These are phyloP conservation scores for Suillus sp. DNA, from an alignment of 768 basidiomycete species.

Conservation along the genomic window DNA sequence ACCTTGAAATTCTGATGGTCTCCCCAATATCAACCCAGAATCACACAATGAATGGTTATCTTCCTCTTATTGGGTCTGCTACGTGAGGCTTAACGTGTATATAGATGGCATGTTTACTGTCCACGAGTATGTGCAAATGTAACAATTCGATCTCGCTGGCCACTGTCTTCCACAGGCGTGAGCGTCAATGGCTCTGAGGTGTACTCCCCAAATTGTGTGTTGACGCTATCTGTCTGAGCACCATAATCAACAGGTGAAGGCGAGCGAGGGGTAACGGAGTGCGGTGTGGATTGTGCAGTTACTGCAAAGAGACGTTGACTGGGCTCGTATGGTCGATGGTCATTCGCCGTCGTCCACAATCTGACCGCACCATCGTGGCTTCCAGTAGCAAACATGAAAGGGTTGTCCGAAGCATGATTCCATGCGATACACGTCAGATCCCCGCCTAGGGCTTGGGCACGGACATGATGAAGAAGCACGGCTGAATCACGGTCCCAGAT, in stretches of 20 bases:
- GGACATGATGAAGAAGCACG: conserved; percentile 63
- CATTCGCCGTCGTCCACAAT: conserved; percentile 55
- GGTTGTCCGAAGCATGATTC: conserved; percentile 61
- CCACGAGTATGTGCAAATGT: conserved; percentile 7
- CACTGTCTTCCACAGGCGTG: conserved; percentile 13
- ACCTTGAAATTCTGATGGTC: neutral
- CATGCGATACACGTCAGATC: conserved; percentile 76
- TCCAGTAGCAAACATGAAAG: conserved; percentile 73
- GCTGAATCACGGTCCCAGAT: conserved; percentile 82
- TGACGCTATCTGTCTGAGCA: conserved; percentile 3
- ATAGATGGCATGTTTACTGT: neutral
- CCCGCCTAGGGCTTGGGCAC: conserved; percentile 52
- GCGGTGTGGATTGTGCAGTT: conserved; percentile 2
- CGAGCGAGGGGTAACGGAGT: conserved; percentile 8
- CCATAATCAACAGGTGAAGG: conserved; percentile 6
- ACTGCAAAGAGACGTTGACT: neutral
- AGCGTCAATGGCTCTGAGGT: conserved; percentile 15
- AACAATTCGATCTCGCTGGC: conserved; percentile 9
- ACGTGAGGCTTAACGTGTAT: neutral
- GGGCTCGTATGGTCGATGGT: conserved; percentile 3
- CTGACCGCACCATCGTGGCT: conserved; percentile 70
- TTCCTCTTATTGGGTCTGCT: neutral
- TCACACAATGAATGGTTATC: neutral
- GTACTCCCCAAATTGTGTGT: conserved; percentile 2
- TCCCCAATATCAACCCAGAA: neutral